phyloP scores from a whole-genome alignment of 2,329 filamentous ascomycete genomes.

The Penicillium sclerotiorum region DNA sequence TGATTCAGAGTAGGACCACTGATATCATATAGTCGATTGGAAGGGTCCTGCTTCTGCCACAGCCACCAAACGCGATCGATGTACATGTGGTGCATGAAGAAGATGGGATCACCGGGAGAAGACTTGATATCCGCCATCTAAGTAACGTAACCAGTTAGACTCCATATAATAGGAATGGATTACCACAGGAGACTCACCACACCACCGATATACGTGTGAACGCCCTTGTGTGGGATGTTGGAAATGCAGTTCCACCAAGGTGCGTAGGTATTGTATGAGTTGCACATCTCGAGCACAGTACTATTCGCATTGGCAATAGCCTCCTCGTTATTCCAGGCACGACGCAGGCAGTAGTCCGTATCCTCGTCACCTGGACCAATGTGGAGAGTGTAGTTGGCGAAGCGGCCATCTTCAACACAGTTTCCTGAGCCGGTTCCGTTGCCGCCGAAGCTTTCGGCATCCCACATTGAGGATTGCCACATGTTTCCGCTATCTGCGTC shows the following conservation, averaged over 20 bases:
- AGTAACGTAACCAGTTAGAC: not conserved
- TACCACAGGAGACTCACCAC: not conserved
- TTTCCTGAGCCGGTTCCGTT: not conserved
- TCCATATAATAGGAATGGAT: not conserved
- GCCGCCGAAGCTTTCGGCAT: not conserved
- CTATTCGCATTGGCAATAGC: not conserved
- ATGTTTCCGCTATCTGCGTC: not conserved
- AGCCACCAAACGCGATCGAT: not conserved
- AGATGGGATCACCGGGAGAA: not conserved
- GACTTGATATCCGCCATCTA: not conserved
- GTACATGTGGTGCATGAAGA: not conserved
- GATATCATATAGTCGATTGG: not conserved
- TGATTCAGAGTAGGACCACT: not conserved
- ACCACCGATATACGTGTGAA: not conserved
- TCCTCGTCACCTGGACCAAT: not conserved
- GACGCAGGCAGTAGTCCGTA: not conserved
- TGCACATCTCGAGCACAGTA: not conserved
- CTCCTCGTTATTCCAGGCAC: not conserved
- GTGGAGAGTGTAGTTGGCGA: not conserved
- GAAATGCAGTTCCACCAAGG: not conserved
- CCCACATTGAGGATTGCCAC: not conserved
- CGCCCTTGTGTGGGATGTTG: not conserved
- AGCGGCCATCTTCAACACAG: not conserved
- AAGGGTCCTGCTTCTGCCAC: not conserved
- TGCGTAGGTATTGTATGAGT: not conserved